Evolutionary conservation across 176 grass and related monocot genomes (phyloP).

Genomic region (Eragrostis curvula): DNA sequence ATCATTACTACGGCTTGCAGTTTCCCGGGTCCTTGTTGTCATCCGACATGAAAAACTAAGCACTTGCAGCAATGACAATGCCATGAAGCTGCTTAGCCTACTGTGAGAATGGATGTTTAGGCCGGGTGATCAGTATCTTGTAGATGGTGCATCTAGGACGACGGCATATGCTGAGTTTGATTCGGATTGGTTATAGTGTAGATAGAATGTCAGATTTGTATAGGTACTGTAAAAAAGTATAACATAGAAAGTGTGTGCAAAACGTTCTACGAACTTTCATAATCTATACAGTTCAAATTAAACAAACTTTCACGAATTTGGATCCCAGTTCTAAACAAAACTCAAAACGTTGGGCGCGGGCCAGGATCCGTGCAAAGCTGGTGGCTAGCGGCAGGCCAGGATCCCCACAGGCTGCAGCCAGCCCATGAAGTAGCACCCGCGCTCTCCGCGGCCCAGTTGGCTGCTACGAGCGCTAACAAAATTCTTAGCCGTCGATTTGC

Average conservation of each 20-base stretch:
- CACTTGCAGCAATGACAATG: neutral
- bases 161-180: neutral
- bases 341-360: neutral
- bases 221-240: neutral
- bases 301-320: too few relatives aligned
- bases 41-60: neutral
- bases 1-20: neutral
- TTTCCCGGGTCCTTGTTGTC: neutral
- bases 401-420: neutral
- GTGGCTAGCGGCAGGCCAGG: neutral
- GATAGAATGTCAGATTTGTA: neutral
- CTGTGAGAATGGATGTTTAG: neutral
- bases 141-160: neutral
- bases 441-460: neutral
- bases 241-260: neutral
- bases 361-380: neutral
- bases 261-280: neutral
- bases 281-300: neutral
- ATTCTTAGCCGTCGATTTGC: neutral
- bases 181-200: neutral
- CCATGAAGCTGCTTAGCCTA: neutral
- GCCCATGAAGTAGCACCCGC: neutral
- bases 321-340: neutral
- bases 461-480: too few relatives aligned
- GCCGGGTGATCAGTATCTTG: neutral